Base-by-base conservation (phyloP, 2,329 filamentous ascomycete species). In the Paracamarosporium sp. region DNA sequence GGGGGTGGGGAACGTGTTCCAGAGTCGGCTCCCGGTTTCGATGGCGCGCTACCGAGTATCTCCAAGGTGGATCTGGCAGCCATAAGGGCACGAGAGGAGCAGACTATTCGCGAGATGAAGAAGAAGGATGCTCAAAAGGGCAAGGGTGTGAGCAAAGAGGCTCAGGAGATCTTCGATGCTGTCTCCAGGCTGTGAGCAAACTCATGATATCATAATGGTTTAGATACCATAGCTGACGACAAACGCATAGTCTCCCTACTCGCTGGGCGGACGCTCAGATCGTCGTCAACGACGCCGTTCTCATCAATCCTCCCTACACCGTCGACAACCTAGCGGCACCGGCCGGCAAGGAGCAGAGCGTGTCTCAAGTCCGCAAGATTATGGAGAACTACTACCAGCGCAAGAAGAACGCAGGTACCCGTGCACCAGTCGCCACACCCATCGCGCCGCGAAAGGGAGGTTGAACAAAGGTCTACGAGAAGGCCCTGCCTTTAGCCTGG, bases 121-220 rank as follows among this genome's bases (percentile, higher is more conserved):
- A 83, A 86, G 59, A 74, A 80, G 59, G 85, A 88, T 62, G 79
- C 81, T n/a, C 81, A 82, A 53, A 80, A 82, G 57, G 86, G 86
- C 53, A 87, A 85, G 72, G 86, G 85, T 9, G 86, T 88, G 7
- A 85, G 80, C 35, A 81, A 78, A 35, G 86, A 88, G 61, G 86
- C 83, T 25, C 87, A 89, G 73, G 86, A 87, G 53, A 77, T 89
- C 15, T 89, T 86, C 65, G 86, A 89, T 76, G 81, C 83, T 11
- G 80, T 89, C 53, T 82, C 81, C 59, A 81, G 85, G 65, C 86
- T 85, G 73, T 87, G 68, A 61, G 80, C 72, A 31, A 13, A 22
- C 25, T 4, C n/a, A n/a, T n/a, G n/a, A n/a, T n/a, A n/a, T n/a
- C n/a, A n/a, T n/a, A n/a, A n/a, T n/a, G n/a, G n/a, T n/a, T n/a